Evolutionary conservation across 2,329 filamentous ascomycete genomes (phyloP).

Genomic region (Juglanconis sp.): DNA sequence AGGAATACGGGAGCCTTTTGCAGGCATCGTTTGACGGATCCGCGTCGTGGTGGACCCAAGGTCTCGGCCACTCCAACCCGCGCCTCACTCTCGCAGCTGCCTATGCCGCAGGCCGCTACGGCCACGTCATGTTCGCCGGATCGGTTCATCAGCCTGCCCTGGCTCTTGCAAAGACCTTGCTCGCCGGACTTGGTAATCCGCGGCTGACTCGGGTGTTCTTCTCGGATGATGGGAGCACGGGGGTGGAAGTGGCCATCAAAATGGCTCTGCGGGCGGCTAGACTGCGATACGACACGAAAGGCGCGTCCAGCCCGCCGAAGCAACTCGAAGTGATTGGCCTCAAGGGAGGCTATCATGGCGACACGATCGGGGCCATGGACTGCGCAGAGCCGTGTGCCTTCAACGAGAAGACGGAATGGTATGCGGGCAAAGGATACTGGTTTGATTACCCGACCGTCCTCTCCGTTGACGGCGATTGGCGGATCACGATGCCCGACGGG

Average conservation of each 20-base stretch:
- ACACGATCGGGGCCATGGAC: conserved; percentile 88
- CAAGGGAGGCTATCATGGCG: conserved; percentile 80
- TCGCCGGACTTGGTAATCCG: conserved; percentile 58
- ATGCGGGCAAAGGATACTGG: conserved; percentile 75
- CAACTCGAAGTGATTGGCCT: conserved; percentile 52
- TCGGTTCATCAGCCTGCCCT: conserved; percentile 77
- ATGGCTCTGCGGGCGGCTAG: conserved; percentile 74
- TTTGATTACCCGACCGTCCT: conserved; percentile 74
- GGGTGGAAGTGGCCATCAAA: conserved; percentile 79
- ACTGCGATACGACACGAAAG: conserved; percentile 51
- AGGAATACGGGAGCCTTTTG: conserved; percentile 36
- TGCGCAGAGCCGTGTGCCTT: conserved; percentile 72
- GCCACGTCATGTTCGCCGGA: conserved; percentile 84
- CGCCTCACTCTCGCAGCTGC: conserved; percentile 70
- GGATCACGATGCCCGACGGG: conserved; percentile 52
- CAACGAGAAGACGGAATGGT: conserved; percentile 86
- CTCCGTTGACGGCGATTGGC: conserved; percentile 65
- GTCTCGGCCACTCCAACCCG: conserved; percentile 75
- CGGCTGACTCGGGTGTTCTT: conserved; percentile 73
- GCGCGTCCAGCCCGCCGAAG: not conserved
- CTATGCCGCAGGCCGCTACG: conserved; percentile 78
- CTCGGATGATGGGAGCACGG: conserved; percentile 80
- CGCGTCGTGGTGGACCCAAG: conserved; percentile 90
- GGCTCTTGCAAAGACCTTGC: conserved; percentile 61
- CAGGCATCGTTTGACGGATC: conserved; percentile 76